phyloP scores from a whole-genome alignment of 2,329 filamentous ascomycete species.

The Geosmithia flava region DNA sequence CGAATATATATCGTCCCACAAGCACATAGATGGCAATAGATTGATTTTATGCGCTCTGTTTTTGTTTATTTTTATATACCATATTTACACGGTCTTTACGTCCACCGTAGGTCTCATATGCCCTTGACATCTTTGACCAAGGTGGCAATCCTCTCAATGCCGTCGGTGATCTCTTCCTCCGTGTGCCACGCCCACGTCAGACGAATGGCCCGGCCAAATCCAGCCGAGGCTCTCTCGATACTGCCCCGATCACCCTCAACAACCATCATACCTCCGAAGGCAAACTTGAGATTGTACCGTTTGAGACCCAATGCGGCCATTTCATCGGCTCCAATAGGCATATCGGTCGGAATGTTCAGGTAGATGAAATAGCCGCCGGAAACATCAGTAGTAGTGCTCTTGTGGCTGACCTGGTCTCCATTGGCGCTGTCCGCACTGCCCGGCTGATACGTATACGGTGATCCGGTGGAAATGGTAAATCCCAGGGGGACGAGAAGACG shows the following conservation, averaged over 20 bases:
- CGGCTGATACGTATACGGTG: slow-evolving; percentile 4
- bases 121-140: slow-evolving; percentile 3
- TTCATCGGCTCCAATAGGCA: slow-evolving; percentile 33
- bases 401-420: not conserved
- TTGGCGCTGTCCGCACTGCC: not conserved
- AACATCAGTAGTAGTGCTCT: not conserved
- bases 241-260: slow-evolving; percentile 19
- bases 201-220: slow-evolving; percentile 36
- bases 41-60: not conserved
- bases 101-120: not conserved
- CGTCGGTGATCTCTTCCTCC: slow-evolving; percentile 37
- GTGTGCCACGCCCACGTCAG: slow-evolving; percentile 47
- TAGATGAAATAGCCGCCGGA: slow-evolving; percentile 55
- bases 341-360: slow-evolving; percentile 18
- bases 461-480: slow-evolving; percentile 3
- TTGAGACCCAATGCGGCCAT: slow-evolving; percentile 26
- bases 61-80: not conserved
- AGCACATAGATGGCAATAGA: not conserved
- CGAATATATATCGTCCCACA: not conserved
- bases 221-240: slow-evolving; percentile 10
- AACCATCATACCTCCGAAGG: slow-evolving; percentile 42
- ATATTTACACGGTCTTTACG: not conserved
- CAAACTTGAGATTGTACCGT: slow-evolving; percentile 42
- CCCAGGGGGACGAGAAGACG: slow-evolving; percentile 6
- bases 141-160: slow-evolving; percentile 33